Conservation (phyloP, 225 moss, liverwort and hornwort species). For the Marchantia paleacea region DNA sequence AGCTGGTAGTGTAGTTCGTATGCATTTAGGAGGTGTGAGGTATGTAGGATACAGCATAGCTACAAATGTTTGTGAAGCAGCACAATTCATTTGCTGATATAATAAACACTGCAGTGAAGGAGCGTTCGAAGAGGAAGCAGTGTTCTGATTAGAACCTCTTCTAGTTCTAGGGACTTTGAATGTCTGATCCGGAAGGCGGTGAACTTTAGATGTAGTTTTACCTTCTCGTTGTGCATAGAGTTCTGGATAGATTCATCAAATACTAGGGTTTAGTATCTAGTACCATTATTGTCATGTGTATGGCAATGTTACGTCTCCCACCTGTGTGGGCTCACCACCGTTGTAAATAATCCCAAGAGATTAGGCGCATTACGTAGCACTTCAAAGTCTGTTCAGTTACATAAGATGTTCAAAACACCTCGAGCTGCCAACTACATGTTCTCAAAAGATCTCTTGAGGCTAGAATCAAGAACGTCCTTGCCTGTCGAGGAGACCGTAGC, state of each 20-base stretch:
- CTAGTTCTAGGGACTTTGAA: background rate
- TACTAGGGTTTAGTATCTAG: background rate
- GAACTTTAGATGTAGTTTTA: conserved; percentile 1
- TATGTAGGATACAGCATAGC: background rate
- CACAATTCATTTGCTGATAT: background rate
- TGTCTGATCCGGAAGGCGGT: background rate
- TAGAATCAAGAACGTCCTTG: background rate
- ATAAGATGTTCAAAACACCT: background rate
- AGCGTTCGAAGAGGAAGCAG: background rate
- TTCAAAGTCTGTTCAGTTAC: background rate
- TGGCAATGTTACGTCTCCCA: background rate
- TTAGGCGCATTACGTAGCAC: background rate
- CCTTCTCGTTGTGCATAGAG: conserved; percentile 1
- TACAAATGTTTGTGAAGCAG: background rate
- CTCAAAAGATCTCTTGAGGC: background rate
- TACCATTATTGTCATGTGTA: background rate
- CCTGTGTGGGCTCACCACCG: background rate
- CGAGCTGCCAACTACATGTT: background rate
- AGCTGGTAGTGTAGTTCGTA: background rate
- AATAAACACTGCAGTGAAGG: conserved; percentile 9
- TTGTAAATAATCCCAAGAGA: conserved; percentile 2
- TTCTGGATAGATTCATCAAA: background rate
- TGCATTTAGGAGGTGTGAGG: background rate
- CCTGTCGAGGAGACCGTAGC: background rate
- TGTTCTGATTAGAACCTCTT: background rate